Conservation (phyloP, 2,329 filamentous ascomycete genomes). For the Ciborinia camelliae region DNA sequence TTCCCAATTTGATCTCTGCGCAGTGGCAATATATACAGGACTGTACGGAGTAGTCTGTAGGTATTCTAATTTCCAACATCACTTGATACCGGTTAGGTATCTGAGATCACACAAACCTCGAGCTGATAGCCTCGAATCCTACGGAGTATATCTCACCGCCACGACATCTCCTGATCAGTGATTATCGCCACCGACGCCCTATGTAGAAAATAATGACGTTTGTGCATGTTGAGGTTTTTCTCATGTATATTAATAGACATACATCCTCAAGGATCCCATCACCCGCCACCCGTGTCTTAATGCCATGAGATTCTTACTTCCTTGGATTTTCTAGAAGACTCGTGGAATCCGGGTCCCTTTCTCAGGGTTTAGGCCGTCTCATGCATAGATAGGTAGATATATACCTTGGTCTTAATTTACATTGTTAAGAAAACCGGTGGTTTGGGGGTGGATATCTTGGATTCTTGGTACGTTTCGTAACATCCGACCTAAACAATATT, state of each 20-base stretch:
- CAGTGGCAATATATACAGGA: too few relatives aligned
- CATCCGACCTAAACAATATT: neutral
- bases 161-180: neutral
- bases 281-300: too few relatives aligned
- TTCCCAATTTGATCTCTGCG: neutral
- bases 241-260: conserved; percentile 4
- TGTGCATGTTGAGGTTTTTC: too few relatives aligned
- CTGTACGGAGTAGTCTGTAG: too few relatives aligned
- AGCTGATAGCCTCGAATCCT: neutral
- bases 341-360: too few relatives aligned
- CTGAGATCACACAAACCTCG: neutral
- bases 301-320: neutral
- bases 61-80: too few relatives aligned
- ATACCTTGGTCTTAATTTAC: neutral
- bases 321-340: neutral
- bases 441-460: too few relatives aligned
- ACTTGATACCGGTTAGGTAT: too few relatives aligned
- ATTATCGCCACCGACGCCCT: neutral
- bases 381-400: too few relatives aligned
- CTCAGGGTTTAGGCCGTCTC: too few relatives aligned
- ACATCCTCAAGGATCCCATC: neutral
- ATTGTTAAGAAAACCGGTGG: neutral
- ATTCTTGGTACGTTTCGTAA: neutral
- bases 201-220: neutral
- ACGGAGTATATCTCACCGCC: neutral